Conservation (phyloP, 805 yeast genomes). For the Debaryomyces hansenii region DNA sequence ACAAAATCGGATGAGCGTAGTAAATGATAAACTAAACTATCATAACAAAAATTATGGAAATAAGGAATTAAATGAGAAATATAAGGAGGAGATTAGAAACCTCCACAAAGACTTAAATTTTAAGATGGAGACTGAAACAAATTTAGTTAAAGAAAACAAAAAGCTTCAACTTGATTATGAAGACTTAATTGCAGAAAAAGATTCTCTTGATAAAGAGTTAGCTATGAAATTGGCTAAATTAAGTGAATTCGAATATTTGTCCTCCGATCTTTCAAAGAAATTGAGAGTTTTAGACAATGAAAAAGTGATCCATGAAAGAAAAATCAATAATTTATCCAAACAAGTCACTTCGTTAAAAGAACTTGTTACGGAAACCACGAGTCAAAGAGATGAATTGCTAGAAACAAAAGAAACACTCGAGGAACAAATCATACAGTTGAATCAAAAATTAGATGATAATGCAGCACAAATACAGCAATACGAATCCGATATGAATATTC, state of each 20-base stretch:
- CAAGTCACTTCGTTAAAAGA: constrained; percentile 60
- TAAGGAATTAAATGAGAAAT: constrained; percentile 42
- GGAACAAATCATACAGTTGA: constrained; percentile 25
- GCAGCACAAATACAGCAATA: constrained; percentile 22
- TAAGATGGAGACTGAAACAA: constrained; percentile 64
- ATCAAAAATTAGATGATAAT: constrained; percentile 25
- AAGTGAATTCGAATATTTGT: constrained; percentile 33
- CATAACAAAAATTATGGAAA: constrained; percentile 47
- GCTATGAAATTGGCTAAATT: constrained; percentile 43
- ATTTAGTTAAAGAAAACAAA: constrained; percentile 61
- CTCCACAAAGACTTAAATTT: constrained; percentile 53
- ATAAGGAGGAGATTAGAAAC: constrained; percentile 52
- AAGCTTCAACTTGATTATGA: constrained; percentile 61
- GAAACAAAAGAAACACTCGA: constrained; percentile 34
- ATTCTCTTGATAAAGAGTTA: constrained; percentile 27
- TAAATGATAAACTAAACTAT: constrained; percentile 58
- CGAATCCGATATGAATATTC: constrained; percentile 26
- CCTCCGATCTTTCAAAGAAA: constrained; percentile 26
- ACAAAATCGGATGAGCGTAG: constrained; percentile 46
- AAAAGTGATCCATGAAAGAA: constrained; percentile 34
- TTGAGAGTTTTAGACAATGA: constrained; percentile 34
- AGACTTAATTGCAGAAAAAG: constrained; percentile 29
- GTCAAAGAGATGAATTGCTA: constrained; percentile 62
- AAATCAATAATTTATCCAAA: constrained; percentile 31
- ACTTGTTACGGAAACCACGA: constrained; percentile 58